Evolutionary conservation across 2,329 filamentous ascomycete species (phyloP), one percentile per base, ranked within the genome.

Genomic region (Neodidymelliopsis sp.): DNA sequence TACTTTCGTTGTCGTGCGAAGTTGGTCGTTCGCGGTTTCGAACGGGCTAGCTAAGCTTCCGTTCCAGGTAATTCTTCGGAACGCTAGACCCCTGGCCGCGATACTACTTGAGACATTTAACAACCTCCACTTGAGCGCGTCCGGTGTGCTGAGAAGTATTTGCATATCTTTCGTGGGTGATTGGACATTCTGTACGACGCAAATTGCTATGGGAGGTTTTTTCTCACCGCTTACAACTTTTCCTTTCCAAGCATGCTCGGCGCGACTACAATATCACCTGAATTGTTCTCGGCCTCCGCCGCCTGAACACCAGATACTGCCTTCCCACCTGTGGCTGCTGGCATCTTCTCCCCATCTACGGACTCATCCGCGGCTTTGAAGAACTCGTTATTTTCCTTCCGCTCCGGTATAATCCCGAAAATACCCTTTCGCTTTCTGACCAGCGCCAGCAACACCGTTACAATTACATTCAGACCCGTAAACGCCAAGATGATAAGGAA

Each of bases 401-500:
- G 45, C 11, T 56, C 51, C 1, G 60, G 62, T 23, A 58, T 28
- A 9, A 16, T 39, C 6, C 62, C 65, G 29, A 67, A 68, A 1
- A 63, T 41, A 4, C 63, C 66, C 27, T 44, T 34, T 25, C 49
- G 54, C 53, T 67, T 67, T 37, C 65, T 55, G 0, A 63, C 57
- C 1, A 58, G 5, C 1, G 51, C 56, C 23, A 69, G 42, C 13
- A 50, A 30, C 16, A 66, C 41, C 1, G 55, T 45, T 11, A 65
- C 52, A 9, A 70, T 9, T 18, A 69, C 19, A 34, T 68, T 69
- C 25, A 66, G 31, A 2, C 50, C 50, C 2, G 62, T 46, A 24
- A 69, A 68, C 3, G 56, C 67, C 2, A 69, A 27, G 55, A 67
- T 61, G 15, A 67, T 60, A 13, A 65, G 57, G 35, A 68, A 69